Evolutionary conservation across 257 asterid genomes (phyloP), one percentile per base, ranked within the genome.

Genomic region (Primulina tabacum): DNA sequence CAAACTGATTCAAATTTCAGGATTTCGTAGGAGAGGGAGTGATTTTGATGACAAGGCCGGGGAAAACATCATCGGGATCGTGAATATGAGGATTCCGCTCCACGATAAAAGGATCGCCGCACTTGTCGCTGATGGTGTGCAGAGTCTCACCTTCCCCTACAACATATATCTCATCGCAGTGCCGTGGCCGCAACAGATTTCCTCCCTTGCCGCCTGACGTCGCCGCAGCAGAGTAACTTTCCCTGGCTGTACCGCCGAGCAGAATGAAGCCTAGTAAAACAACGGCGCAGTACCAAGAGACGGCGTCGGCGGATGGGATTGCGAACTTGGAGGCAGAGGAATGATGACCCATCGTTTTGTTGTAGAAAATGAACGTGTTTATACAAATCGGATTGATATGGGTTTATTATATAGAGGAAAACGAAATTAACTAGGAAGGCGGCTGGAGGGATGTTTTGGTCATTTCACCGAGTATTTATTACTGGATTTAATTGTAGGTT

Each of bases 111-210:
- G 83, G 83, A 64, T 79, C 83, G 21, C 56, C 40, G 37, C 83
- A 79, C 61, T 60, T 75, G 24, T 79, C 76, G 28, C 80, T 75
- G 29, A 79, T 79, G 34, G 68, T 75, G 75, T 79, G 69, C 8
- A 79, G 78, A 8, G 80, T 75, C 37, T 79, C 83, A 0, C 80
- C 80, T 60, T 75, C 83, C 64, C 83, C 83, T 12, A 79, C 83
- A 0, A 75, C 71, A 8, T 79, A 79, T 60, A 75, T 75, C 14
- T 79, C 83, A 11, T 75, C 78, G 75, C 83, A 79, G 40, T 76
- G 57, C 64, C 73, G 73, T 58, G 64, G 55, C 60, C 55, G 78
- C 73, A 68, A 43, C 75, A 64, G 53, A 50, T 12, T 43, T 0
- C 2, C 55, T 0, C 18, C 55, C 50, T 30, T 20, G 71, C 74